These are phyloP conservation scores for Aspergillus pseudoterreus DNA, from an alignment of 2,329 filamentous ascomycete species.

Conservation along the genomic window DNA sequence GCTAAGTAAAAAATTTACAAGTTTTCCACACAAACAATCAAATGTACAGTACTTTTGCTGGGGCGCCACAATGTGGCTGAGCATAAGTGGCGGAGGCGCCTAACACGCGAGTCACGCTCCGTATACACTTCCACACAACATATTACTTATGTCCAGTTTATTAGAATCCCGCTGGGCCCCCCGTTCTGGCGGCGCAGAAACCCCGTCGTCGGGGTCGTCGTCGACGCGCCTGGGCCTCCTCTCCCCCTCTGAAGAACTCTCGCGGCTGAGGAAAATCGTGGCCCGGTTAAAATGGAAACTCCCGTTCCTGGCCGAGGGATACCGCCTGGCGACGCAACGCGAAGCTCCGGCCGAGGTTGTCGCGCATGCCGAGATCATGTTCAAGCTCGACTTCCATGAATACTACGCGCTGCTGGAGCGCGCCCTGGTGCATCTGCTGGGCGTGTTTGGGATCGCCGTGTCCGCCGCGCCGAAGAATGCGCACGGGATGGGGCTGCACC, in stretches of 20 bases:
- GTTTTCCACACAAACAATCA: too few species aligned
- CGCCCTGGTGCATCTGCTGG: constrained; percentile 64
- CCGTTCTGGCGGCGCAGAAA: background rate
- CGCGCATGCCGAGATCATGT: constrained; percentile 58
- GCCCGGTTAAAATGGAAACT: constrained; percentile 62
- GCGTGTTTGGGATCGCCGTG: constrained; percentile 58
- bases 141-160: constrained; percentile 1
- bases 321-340: constrained; percentile 47
- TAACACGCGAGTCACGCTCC: too few species aligned
- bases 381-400: constrained; percentile 75
- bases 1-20: too few species aligned
- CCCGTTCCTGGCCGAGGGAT: constrained; percentile 56
- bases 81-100: too few species aligned
- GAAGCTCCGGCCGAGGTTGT: constrained; percentile 19
- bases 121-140: background rate
- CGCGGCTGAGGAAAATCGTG: constrained; percentile 59
- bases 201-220: background rate
- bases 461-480: constrained; percentile 17
- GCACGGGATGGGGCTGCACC: constrained; percentile 41
- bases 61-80: too few species aligned
- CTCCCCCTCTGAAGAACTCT: constrained; percentile 44
- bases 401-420: constrained; percentile 71
- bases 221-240: constrained; percentile 4
- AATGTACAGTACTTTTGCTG: too few species aligned
- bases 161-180: constrained; percentile 7